Conservation (phyloP, 2,329 filamentous ascomycete species). For the Fusarium nanum region DNA sequence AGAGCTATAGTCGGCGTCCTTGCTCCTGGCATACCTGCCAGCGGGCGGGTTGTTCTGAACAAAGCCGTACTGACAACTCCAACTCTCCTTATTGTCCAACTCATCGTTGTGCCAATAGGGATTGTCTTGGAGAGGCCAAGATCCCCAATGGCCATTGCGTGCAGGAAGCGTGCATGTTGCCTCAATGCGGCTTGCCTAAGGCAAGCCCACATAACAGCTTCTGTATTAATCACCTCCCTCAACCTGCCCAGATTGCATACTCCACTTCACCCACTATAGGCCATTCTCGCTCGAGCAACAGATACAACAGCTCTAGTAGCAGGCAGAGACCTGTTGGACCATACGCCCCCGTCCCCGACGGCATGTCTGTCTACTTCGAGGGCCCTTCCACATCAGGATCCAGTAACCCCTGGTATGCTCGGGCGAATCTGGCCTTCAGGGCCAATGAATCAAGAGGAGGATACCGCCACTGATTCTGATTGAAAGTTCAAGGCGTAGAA, state of each 20-base stretch:
- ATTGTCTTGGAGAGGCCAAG: conserved; percentile 11
- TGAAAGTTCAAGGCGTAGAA: too few relatives aligned
- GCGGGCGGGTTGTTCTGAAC: background rate
- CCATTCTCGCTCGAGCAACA: background rate
- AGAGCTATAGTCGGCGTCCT: background rate
- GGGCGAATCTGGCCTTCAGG: too few relatives aligned
- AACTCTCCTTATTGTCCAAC: conserved; percentile 15
- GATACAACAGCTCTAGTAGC: too few relatives aligned
- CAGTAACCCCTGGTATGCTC: too few relatives aligned
- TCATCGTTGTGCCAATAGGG: conserved; percentile 21
- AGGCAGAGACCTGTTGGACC: too few relatives aligned
- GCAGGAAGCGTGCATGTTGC: background rate
- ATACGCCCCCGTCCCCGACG: too few relatives aligned
- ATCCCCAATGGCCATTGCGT: conserved; percentile 12
- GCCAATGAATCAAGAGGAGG: too few relatives aligned
- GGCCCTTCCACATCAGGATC: too few relatives aligned
- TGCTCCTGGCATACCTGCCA: conserved; percentile 12
- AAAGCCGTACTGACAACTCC: background rate
- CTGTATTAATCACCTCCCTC: background rate
- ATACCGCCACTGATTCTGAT: too few relatives aligned
- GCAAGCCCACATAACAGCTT: background rate
- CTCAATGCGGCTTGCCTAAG: background rate
- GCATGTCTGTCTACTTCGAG: too few relatives aligned
- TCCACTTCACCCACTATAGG: background rate
- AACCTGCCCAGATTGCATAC: background rate